These are phyloP conservation scores for Triticum urartu DNA, from an alignment of 176 grass and related monocot genomes.

Conservation along the genomic window DNA sequence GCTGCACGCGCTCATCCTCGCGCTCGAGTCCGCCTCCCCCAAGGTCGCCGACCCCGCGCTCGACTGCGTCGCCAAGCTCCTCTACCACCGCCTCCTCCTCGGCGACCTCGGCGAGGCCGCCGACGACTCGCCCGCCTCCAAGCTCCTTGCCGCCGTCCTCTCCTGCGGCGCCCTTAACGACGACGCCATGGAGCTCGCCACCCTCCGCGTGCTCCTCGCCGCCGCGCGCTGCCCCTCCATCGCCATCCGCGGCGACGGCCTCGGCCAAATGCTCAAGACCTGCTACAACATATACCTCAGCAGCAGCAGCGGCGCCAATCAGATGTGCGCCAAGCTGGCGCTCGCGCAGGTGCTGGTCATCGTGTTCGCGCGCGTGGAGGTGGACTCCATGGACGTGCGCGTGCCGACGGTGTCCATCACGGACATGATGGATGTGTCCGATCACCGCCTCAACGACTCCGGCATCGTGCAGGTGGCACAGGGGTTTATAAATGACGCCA, in stretches of 20 bases:
- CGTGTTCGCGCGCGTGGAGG: slow-evolving; percentile 71
- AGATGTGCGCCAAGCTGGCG: slow-evolving; percentile 84
- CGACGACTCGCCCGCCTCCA: slow-evolving; percentile 36
- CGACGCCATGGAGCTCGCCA: slow-evolving; percentile 68
- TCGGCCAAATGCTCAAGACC: slow-evolving; percentile 71
- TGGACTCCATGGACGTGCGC: slow-evolving; percentile 48
- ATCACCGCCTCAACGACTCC: slow-evolving; percentile 85
- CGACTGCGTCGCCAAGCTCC: slow-evolving; percentile 73
- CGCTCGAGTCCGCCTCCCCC: slow-evolving; percentile 60
- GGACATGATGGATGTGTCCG: slow-evolving; percentile 91
- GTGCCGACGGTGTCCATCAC: slow-evolving; percentile 62
- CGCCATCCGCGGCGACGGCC: slow-evolving; percentile 68
- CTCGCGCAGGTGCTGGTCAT: slow-evolving; percentile 83
- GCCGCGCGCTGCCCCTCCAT: slow-evolving; percentile 63
- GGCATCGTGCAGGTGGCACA: slow-evolving; percentile 75
- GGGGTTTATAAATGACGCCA: slow-evolving; percentile 85
- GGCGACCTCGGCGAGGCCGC: slow-evolving; percentile 58
- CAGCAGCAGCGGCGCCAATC: slow-evolving; percentile 73
- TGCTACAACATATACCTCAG: slow-evolving; percentile 94
- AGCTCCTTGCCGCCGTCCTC: slow-evolving; percentile 56
- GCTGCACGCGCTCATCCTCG: slow-evolving; percentile 54
- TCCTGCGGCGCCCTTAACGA: slow-evolving; percentile 50
- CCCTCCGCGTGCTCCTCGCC: slow-evolving; percentile 69
- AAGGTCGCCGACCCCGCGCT: slow-evolving; percentile 81
- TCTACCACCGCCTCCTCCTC: slow-evolving; percentile 64